Base-by-base conservation (phyloP, 352 stramenopile genomes). In the Phytophthora pluvialis region DNA sequence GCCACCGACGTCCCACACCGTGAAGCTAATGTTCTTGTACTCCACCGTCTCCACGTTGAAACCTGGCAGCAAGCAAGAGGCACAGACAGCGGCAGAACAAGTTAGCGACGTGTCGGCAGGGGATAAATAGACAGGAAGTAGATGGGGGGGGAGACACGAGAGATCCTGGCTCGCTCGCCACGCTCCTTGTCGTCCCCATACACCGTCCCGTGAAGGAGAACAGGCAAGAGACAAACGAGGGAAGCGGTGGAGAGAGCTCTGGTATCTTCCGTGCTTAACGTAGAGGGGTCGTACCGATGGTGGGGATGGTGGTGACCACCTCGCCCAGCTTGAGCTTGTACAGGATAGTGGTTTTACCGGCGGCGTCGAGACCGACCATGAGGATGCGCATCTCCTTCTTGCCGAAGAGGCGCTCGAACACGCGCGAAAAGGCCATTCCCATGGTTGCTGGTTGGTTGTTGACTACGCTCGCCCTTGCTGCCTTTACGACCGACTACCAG, bases 21-120 rank as follows among this genome's bases (percentile, higher is more conserved):
- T 99, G 88, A 99, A 99, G 75, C 89, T 98, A 87, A 99, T 99
- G 86, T 99, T 99, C 87, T 99, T 99, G 93, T 99, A 99, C 83
- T 99, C 96, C 54, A 99, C 97, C 64, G 96, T 99, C 85, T 99
- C 98, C 43, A 99, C 97, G 80, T 99, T 99, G 86, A 99, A 99
- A 31, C 88, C 78, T 96, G 48, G 43, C 56, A 31, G 40, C 21
- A 21, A 21, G 21, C 21, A 21, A 21, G 21, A 21, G 21, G 21
- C 21, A 21, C 21, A 21, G 21, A 21, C 21, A 21, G 21, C 21
- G 21, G 21, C 21, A 21, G 21, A 21, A 21, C 21, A 1, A 21
- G 21, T 21, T 21, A 21, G 21, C 21, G 21, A 21, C 21, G 21
- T 21, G 21, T 21, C 21, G 21, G 21, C 21, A 21, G 21, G 21